Evolutionary conservation across 2,329 filamentous ascomycete genomes (phyloP).

Genomic region (Penicillium sp.): DNA sequence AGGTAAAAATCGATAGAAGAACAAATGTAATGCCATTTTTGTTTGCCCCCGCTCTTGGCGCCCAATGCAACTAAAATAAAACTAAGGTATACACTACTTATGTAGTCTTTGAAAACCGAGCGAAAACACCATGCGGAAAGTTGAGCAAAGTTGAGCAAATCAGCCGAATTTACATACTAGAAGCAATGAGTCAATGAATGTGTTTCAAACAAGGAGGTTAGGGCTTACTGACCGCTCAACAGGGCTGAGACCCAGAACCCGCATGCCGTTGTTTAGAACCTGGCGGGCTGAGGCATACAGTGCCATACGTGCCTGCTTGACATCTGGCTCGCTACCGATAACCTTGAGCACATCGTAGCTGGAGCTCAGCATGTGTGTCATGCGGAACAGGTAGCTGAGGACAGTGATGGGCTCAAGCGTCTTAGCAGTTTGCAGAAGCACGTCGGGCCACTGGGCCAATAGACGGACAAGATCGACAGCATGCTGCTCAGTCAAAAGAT

Average conservation of each 20-base stretch:
- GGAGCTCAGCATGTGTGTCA: conserved; percentile 61
- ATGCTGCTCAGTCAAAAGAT: conserved; percentile 61
- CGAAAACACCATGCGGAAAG: conserved; percentile 2
- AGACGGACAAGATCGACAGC: conserved; percentile 61
- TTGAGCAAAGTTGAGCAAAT: background rate
- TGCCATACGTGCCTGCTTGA: conserved; percentile 60
- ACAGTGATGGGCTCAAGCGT: conserved; percentile 67
- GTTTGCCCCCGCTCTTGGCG: conserved; percentile 20
- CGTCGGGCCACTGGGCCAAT: conserved; percentile 64
- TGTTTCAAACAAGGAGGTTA: background rate
- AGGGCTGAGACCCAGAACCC: conserved; percentile 63
- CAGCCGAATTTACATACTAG: conserved; percentile 29
- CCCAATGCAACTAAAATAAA: conserved; percentile 22
- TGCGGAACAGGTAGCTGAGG: conserved; percentile 66
- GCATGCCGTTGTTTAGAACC: conserved; percentile 66
- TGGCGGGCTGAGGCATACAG: conserved; percentile 63
- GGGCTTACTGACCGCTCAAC: conserved; percentile 52
- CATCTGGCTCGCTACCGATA: conserved; percentile 57
- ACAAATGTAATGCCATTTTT: conserved; percentile 16
- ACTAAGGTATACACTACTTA: conserved; percentile 12
- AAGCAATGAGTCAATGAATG: conserved; percentile 12
- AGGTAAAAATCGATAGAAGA: no score
- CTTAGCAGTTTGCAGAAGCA: conserved; percentile 62
- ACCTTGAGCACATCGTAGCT: conserved; percentile 64
- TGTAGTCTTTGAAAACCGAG: conserved; percentile 7